Base-by-base conservation (phyloP, 768 basidiomycete species). In the Gymnopilus junonius region DNA sequence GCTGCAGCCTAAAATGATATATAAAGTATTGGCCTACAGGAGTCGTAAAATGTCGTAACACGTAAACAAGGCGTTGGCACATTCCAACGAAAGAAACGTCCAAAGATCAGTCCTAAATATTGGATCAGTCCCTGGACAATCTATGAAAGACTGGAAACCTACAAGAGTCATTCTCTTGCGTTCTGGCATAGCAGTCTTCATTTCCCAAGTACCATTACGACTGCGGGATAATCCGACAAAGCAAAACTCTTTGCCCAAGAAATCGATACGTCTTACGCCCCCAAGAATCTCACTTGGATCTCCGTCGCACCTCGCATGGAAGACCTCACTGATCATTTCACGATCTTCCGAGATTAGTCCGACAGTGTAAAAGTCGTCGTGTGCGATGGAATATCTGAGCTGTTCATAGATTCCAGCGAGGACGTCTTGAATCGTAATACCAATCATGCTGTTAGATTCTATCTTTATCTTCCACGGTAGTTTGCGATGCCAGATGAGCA, bases 401-500 rank as follows among this genome's bases (percentile, higher is more conserved):
- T 74, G 67, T 39, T 69, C 67, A 50, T 80, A 78, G 46, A 87
- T 71, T 54, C 80, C 80, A 50, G 63, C 58, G 62, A 85, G 80
- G 37, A 87, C 69, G 54, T 87, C 85, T 48, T 73, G 73, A 6
- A 87, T 64, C 12, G 84, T 85, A 59, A 86, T 77, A 25, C 84
- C 85, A 6, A 46, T 35, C 14, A 27, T 39, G 17, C 76, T 60
- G 1, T 74, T 72, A 1, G 83, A 72, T 27, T 63, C 69, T 35
- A 85, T 78, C 42, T 82, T 81, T 66, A 87, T 80, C 63, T 78
- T 82, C 85, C 85, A 86, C 6, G 86, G 86, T 8, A 84, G 70
- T 43, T 78, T 79, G 10, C 74, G 67, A 68, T 84, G 82, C 71
- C 80, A 86, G 48, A 87, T 65, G 20, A 79, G 77, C 74, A 87